Base-by-base conservation (phyloP, 148 eudicot genomes). In the Fagopyrum homotropicum region DNA sequence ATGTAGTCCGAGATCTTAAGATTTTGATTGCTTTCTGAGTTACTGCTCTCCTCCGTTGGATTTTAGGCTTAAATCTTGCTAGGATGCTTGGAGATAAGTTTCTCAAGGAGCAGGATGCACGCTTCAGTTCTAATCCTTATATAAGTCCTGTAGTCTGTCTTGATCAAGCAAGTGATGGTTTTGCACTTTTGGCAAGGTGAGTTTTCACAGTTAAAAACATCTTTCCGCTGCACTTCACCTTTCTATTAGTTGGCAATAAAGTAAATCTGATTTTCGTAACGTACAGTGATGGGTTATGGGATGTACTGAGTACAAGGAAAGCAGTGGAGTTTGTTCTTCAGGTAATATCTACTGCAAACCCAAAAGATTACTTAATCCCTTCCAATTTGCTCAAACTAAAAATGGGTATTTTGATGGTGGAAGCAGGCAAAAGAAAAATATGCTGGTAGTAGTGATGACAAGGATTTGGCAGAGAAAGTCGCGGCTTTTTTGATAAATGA, bases 281-380 rank as follows among this genome's bases (percentile, higher is more conserved):
- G 73, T 81, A 79, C 89, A 96, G 99, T 79, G 99, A 96, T 78
- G 99, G 99, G 72, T 87, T 96, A 56, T 96, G 99, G 99, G 99
- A 96, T 79, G 99, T 96, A 49, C 72, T 96, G 35, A 96, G 86
- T 81, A 60, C 55, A 52, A 90, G 85, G 88, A 90, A 92, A 81
- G 97, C 99, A 7, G 52, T 80, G 74, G 98, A 96, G 77, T 90
- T 96, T 60, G 88, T 87, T 66, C 79, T 86, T 76, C 94, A 88
- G 97, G 99, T 95, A 87, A 75, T 49, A 16, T 61, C 68, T 61
- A 5, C 16, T 61, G 68, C 30, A 9, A 10, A 10, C 30, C 30
- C 6, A 17, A 7, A 17, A 10, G 56, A 3, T 56, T 55, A 56
- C 30, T 16, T 54, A 60, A 29, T 30, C 6, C 16, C 64, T 59